Evolutionary conservation across 148 eudicot species (phyloP), one percentile per base, ranked within the genome.

Genomic region (Cornus florida): DNA sequence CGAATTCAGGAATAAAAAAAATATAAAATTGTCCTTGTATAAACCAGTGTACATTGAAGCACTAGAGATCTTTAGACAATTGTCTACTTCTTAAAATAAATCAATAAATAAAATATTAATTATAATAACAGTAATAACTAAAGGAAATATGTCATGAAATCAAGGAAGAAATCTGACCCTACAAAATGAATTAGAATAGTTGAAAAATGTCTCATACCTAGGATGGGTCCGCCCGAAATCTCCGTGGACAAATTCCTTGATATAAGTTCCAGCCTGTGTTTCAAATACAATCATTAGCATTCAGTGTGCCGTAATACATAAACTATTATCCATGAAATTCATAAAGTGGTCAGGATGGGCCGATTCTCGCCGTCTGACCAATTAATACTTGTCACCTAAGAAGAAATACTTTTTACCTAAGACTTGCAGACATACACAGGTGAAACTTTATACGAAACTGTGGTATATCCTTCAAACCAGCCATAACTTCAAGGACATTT

Each of bases 161-260:
- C 38, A 35, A 4, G 48, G 9, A 43, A 43, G 48, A 43, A 43
- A 7, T 43, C 7, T 43, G 48, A 43, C 48, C 48, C 48, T 6
- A 43, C 48, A 43, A 43, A 43, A 43, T 43, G 48, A 50, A 70
- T 53, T 57, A 56, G 24, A 77, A 3, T 17, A 14, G 38, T 62
- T 35, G 22, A 68, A 71, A 31, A 81, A 57, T n/a, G 46, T 20
- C 78, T 9, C 83, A 83, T 94, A 96, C 99, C 93, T 96, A 39
- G 98, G 99, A 82, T 86, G 79, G 76, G 98, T 96, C 67, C 99
- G 98, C 74, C 99, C 99, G 77, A 96, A 91, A 83, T 96, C 99
- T 39, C 99, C 99, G 69, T 96, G 99, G 78, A 96, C 98, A 86
- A 96, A 96, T 79, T 96, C 99, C 83, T 96, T 96, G 81, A 96